These are phyloP conservation scores for Xylaria sp. DNA, from an alignment of 2,329 filamentous ascomycete species.

Conservation along the genomic window DNA sequence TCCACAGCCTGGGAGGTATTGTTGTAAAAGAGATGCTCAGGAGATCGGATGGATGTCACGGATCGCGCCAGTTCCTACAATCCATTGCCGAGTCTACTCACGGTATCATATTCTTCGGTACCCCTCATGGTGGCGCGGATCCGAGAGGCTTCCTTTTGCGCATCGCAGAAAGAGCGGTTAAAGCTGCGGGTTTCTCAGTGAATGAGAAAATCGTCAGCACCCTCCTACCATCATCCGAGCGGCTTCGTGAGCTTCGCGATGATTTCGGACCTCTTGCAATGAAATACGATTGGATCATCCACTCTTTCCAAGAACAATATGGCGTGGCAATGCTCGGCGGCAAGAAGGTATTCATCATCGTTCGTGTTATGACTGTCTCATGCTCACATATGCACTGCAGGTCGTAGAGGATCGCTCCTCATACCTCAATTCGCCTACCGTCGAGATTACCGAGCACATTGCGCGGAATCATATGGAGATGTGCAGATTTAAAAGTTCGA, in stretches of 20 bases:
- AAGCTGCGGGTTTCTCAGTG: conserved; percentile 31
- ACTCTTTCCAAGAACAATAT: conserved; percentile 51
- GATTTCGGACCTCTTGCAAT: conserved; percentile 44
- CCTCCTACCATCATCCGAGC: conserved; percentile 49
- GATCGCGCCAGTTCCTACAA: neutral
- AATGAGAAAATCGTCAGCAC: conserved; percentile 50
- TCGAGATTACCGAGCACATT: conserved; percentile 51
- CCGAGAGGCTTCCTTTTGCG: neutral
- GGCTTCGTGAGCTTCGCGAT: conserved; percentile 47
- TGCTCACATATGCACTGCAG: conserved; percentile 12
- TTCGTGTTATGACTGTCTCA: neutral
- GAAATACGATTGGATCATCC: conserved; percentile 47
- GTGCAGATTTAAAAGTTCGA: conserved; percentile 47
- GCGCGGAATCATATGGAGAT: conserved; percentile 50
- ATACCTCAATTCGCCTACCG: conserved; percentile 43
- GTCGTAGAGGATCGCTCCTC: conserved; percentile 53
- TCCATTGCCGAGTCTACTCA: neutral
- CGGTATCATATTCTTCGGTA: neutral
- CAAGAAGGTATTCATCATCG: conserved; percentile 4
- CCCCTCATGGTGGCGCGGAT: neutral
- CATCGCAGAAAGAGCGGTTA: neutral
- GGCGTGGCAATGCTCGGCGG: conserved; percentile 13
- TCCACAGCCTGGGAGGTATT: conserved; percentile 51
- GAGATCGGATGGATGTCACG: conserved; percentile 15
- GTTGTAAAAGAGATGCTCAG: conserved; percentile 46